A percentile compares a stretch with the other conserved stretches of the same genome.
Evolutionary conservation across 2,329 filamentous ascomycete species (phyloP).

Genomic region (Aspergillus caelatus): DNA sequence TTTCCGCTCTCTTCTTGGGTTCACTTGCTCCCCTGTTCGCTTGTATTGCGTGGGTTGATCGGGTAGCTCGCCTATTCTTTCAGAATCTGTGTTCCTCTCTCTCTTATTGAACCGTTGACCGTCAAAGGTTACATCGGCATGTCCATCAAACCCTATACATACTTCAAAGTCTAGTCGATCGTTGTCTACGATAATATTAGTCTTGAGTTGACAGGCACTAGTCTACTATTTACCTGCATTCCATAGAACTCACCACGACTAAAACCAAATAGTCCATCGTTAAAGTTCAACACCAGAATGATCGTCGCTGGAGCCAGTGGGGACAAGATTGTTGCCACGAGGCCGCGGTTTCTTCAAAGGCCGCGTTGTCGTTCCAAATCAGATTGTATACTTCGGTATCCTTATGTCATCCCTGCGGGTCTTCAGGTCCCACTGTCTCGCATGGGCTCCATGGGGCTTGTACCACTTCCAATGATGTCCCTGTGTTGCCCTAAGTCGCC

Average conservation of each 20-base stretch:
- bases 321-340: slow-evolving; percentile 10
- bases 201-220: neutral
- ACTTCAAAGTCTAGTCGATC: neutral
- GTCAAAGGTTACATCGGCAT: neutral
- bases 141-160: neutral
- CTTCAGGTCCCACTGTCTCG: slow-evolving; percentile 11
- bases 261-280: slow-evolving; percentile 5
- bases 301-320: slow-evolving; percentile 12
- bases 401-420: slow-evolving; percentile 12
- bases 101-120: neutral
- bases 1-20: too few species aligned
- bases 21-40: neutral
- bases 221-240: neutral
- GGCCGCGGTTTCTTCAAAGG: slow-evolving; percentile 7
- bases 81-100: neutral
- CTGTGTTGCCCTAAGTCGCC: neutral
- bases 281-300: slow-evolving; percentile 12
- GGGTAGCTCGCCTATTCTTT: neutral
- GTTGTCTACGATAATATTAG: neutral
- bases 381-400: slow-evolving; percentile 6
- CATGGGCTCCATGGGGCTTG: neutral
- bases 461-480: neutral
- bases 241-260: neutral
- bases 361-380: slow-evolving; percentile 11
- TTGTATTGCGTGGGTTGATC: neutral